phyloP scores from a whole-genome alignment of 192 early-diverging fungal species.

The Spizellomyces punctatus region DNA sequence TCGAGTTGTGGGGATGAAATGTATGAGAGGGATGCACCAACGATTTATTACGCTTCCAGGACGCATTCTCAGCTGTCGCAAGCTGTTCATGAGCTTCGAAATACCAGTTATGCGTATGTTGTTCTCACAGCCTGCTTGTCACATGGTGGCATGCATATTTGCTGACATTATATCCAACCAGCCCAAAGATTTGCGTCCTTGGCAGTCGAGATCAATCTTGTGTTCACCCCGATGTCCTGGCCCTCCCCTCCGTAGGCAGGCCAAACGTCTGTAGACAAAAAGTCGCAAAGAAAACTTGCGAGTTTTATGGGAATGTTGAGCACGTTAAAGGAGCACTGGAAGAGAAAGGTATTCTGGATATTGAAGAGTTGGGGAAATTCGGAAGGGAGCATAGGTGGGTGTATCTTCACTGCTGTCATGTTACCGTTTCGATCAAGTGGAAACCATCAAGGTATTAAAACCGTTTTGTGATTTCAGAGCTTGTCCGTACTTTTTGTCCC shows the following conservation, averaged over 20 bases:
- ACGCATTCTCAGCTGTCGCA: conserved; percentile 67
- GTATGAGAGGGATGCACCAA: conserved; percentile 22
- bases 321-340: neutral
- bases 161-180: neutral
- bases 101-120: conserved; percentile 46
- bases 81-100: conserved; percentile 52
- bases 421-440: neutral
- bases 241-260: conserved; percentile 26
- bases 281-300: conserved; percentile 40
- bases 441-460: neutral
- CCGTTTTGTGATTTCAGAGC: conserved; percentile 27
- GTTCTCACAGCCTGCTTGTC: neutral
- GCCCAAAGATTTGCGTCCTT: conserved; percentile 40
- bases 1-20: neutral
- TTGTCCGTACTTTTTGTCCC: conserved; percentile 63
- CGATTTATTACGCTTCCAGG: conserved; percentile 34
- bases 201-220: conserved; percentile 68
- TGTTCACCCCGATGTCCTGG: conserved; percentile 46
- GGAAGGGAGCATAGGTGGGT: conserved; percentile 36
- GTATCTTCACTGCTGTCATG: neutral
- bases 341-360: conserved; percentile 47
- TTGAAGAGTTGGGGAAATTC: conserved; percentile 56
- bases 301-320: conserved; percentile 31
- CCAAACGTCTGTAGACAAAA: conserved; percentile 50
- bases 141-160: neutral